Conservation (phyloP, 345 rosid species). For the Aquilaria yunnanensis region DNA sequence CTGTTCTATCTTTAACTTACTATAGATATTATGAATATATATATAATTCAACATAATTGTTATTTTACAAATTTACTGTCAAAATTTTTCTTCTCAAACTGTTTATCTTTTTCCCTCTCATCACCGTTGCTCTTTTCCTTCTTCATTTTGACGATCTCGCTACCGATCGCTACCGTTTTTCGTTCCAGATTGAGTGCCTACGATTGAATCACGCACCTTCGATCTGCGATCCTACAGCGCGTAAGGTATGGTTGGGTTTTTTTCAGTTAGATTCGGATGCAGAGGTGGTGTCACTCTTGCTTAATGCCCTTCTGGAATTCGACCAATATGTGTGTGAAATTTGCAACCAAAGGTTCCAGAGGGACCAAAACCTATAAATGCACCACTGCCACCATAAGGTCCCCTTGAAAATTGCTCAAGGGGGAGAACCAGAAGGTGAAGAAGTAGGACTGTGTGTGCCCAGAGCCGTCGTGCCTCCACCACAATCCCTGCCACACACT, state of each 20-base stretch:
- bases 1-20: too few species aligned
- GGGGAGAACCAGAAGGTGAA: slow-evolving; percentile 61
- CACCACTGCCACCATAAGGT: slow-evolving; percentile 79
- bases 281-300: slow-evolving; percentile 75
- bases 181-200: too few species aligned
- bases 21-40: too few species aligned
- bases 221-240: too few species aligned
- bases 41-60: too few species aligned
- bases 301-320: slow-evolving; percentile 64
- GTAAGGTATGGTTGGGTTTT: background rate
- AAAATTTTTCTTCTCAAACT: too few species aligned
- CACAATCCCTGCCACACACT: slow-evolving; percentile 81
- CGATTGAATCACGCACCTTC: too few species aligned
- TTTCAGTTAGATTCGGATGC: slow-evolving; percentile 67
- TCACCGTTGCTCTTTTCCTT: too few species aligned
- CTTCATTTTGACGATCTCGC: too few species aligned
- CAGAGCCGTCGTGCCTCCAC: slow-evolving; percentile 73
- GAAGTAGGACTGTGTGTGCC: slow-evolving; percentile 76
- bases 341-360: slow-evolving; percentile 86
- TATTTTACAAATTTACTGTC: too few species aligned
- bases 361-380: slow-evolving; percentile 90
- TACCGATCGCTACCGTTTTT: too few species aligned
- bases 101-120: too few species aligned
- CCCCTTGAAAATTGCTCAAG: slow-evolving; percentile 74
- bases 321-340: slow-evolving; percentile 82